A percentile compares a stretch with the other conserved stretches of the same genome.
Evolutionary conservation across 2,329 filamentous ascomycete genomes (phyloP).

Genomic region (Talaromyces sp.): DNA sequence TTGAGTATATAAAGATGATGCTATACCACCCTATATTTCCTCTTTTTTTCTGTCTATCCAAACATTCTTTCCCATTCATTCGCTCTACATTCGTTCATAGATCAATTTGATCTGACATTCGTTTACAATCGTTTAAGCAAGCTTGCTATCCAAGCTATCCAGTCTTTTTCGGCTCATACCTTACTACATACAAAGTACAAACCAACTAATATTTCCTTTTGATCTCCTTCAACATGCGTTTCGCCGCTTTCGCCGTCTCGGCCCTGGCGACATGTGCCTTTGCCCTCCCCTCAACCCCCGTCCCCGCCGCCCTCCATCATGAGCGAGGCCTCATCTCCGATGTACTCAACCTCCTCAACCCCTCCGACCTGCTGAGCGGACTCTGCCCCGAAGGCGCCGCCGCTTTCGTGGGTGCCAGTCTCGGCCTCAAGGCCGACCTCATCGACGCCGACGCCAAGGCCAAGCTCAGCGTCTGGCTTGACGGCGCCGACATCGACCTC

Average conservation of each 20-base stretch:
- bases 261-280: slow-evolving; percentile 19
- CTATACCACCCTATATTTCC: neutral
- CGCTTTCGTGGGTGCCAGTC: slow-evolving; percentile 36
- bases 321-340: slow-evolving; percentile 25
- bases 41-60: neutral
- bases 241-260: slow-evolving; percentile 17
- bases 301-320: slow-evolving; percentile 16
- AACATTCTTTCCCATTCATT: neutral
- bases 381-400: slow-evolving; percentile 37
- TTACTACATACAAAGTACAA: neutral
- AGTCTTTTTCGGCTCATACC: neutral
- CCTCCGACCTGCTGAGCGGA: slow-evolving; percentile 27
- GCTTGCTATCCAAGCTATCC: neutral
- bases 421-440: slow-evolving; percentile 34
- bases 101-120: slow-evolving; percentile 12
- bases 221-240: slow-evolving; percentile 18
- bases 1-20: slow-evolving; percentile 4
- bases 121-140: slow-evolving; percentile 1
- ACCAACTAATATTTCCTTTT: neutral
- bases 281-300: slow-evolving; percentile 5
- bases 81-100: slow-evolving; percentile 1
- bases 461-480: slow-evolving; percentile 34
- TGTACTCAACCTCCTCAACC: slow-evolving; percentile 22
- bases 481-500: slow-evolving; percentile 26
- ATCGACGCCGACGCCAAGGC: slow-evolving; percentile 31